Base-by-base conservation (phyloP, 1,284 basidiomycete genomes). In the Tetrapyrgos nigripes region DNA sequence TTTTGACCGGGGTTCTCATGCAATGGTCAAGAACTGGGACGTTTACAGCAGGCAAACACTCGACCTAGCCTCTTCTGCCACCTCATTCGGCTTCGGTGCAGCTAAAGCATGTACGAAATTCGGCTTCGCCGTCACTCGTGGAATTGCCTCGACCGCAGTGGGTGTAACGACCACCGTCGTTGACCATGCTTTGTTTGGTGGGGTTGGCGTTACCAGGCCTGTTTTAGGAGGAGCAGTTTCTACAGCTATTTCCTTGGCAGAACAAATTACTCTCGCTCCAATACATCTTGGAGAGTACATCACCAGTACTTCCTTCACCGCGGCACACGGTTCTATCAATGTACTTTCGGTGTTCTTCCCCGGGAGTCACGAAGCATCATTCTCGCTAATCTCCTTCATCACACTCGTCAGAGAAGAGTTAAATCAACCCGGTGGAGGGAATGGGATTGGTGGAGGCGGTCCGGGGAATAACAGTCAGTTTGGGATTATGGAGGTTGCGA, bases 371-470 rank as follows among this genome's bases (percentile, higher is more conserved):
- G 91, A 93, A 62, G 88, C 90, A 4, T 87, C 87, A 17, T 91
- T 92, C 70, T 91, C 90, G 2, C 77, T 93, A 14, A 86, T 85
- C 13, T 88, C 89, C n/a, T 92, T 93, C 72, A 85, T 92, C 50
- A 81, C 79, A 24, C 83, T 93, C 28, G 88, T 92, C 27, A 81
- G 79, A 53, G 77, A 86, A 45, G 91, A 93, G 75, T 91, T 89
- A 89, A 79, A 79, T 52, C 77, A 83, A 44, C 83, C 86, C 27
- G 77, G 76, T 2, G 75, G 76, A 21, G 79, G 79, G 23, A 80
- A 81, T 19, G 77, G 78, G 26, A 75, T 85, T n/a, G 37, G 37
- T 40, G 37, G 37, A 40, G 37, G 8, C 13, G 17, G 37, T 6
- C 37, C 37, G 17, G 37, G 19, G 17, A 88, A 90, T 2, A 78